These are phyloP conservation scores for Cadophora gregata DNA, from an alignment of 2,329 filamentous ascomycete species.

Conservation along the genomic window DNA sequence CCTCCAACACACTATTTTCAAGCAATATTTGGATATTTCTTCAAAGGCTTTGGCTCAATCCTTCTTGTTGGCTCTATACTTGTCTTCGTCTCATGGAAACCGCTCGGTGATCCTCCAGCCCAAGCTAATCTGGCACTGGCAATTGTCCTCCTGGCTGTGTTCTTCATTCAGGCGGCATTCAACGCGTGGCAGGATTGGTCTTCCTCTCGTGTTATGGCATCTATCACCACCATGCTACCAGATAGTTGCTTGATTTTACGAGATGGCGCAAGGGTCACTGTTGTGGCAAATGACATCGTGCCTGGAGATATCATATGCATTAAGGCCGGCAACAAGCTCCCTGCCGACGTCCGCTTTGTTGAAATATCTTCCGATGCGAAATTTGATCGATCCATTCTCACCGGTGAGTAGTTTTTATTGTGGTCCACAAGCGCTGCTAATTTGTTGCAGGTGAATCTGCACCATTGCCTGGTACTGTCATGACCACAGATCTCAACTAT, in stretches of 20 bases:
- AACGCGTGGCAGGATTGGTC: constrained; percentile 78
- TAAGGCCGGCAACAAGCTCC: constrained; percentile 75
- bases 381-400: constrained; percentile 77
- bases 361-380: constrained; percentile 72
- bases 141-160: constrained; percentile 75
- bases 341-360: constrained; percentile 74
- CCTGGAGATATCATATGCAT: constrained; percentile 74
- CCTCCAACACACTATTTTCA: constrained; percentile 65
- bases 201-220: constrained; percentile 77
- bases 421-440: constrained; percentile 7
- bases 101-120: constrained; percentile 74
- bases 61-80: constrained; percentile 71
- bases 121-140: constrained; percentile 74
- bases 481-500: constrained; percentile 75
- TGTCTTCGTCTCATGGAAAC: constrained; percentile 79
- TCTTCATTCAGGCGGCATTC: constrained; percentile 71
- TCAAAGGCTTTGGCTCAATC: constrained; percentile 77
- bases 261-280: constrained; percentile 57
- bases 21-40: constrained; percentile 72
- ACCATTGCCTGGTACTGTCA: constrained; percentile 66
- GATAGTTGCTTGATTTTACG: constrained; percentile 71
- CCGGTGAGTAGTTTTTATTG: constrained; percentile 51
- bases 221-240: constrained; percentile 81
- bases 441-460: constrained; percentile 62
- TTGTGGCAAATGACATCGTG: constrained; percentile 66